These are phyloP conservation scores for Triangularia verruculosa DNA, from an alignment of 2,329 filamentous ascomycete species.

Conservation along the genomic window DNA sequence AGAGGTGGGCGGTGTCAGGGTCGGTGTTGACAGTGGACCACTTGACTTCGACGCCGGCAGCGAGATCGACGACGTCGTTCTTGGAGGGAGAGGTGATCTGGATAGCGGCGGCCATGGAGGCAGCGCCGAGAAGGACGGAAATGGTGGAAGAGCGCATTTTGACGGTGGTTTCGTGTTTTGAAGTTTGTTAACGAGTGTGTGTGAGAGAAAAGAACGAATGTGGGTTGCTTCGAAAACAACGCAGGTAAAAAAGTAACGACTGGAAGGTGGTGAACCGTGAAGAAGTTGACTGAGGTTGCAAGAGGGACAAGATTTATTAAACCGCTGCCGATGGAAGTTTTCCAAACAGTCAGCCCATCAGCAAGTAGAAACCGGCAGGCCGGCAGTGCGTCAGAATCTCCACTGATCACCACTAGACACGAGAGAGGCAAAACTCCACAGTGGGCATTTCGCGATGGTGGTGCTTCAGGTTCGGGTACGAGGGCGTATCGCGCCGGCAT, in stretches of 20 bases:
- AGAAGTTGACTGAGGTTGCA: neutral
- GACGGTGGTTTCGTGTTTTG: constrained; percentile 11
- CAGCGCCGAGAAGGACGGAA: constrained; percentile 20
- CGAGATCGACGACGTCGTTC: constrained; percentile 22
- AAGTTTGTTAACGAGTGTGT: neutral
- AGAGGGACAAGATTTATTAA: neutral
- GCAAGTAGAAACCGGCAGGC: constrained; percentile 1
- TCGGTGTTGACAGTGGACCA: constrained; percentile 27
- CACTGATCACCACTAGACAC: constrained; percentile 12
- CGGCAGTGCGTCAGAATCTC: constrained; percentile 12
- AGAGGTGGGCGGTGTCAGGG: constrained; percentile 24
- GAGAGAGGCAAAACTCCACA: constrained; percentile 13
- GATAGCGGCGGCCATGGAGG: constrained; percentile 22
- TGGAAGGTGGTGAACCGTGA: neutral
- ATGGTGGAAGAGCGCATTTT: constrained; percentile 25
- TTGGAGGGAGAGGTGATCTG: constrained; percentile 26
- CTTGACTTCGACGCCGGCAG: constrained; percentile 23
- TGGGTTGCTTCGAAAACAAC: neutral
- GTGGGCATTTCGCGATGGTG: neutral
- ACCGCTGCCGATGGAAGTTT: neutral
- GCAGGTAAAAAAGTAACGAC: constrained; percentile 1
- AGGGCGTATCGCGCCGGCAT: neutral
- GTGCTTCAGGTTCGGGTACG: neutral
- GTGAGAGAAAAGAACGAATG: neutral
- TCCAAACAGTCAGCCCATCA: constrained; percentile 5